Evolutionary conservation across 148 eudicot genomes (phyloP).

Genomic region (Chenopodium berlandieri): DNA sequence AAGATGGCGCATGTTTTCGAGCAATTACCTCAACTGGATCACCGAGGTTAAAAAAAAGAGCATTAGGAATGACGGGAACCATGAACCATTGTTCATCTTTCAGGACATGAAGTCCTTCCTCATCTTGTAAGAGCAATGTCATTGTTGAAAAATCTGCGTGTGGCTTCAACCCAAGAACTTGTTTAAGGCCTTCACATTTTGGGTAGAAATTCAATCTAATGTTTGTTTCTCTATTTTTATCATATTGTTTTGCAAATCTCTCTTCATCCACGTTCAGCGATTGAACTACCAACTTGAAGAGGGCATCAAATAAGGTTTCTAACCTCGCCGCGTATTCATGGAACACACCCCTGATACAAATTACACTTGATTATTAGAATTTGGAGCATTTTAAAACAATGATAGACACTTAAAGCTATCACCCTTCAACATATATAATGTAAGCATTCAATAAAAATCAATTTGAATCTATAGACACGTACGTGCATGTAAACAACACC

Average conservation of each 20-base stretch:
- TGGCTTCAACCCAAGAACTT: conserved; percentile 40
- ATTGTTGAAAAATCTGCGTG: conserved; percentile 46
- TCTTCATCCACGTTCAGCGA: conserved; percentile 33
- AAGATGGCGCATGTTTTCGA: no score
- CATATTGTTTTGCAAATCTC: conserved; percentile 24
- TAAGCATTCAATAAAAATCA: no score
- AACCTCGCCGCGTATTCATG: conserved; percentile 33
- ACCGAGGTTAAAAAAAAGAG: conserved; percentile 43
- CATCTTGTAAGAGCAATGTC: conserved; percentile 49
- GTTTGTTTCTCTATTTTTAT: conserved; percentile 29
- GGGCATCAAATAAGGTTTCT: conserved; percentile 22
- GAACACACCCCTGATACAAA: conserved; percentile 29
- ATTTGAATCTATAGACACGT: no score
- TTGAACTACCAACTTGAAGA: conserved; percentile 30
- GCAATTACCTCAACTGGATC: conserved; percentile 34
- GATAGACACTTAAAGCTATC: no score
- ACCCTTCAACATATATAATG: no score
- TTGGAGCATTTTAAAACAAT: no score
- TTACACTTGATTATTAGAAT: background rate
- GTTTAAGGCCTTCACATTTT: conserved; percentile 33
- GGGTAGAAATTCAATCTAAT: conserved; percentile 43
- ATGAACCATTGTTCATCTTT: conserved; percentile 46
- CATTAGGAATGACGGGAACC: conserved; percentile 41
- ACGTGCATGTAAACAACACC: no score
- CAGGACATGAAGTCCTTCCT: conserved; percentile 46